These are phyloP conservation scores for Ascocoryne sarcoides DNA, from an alignment of 2,329 filamentous ascomycete genomes.

Conservation along the genomic window DNA sequence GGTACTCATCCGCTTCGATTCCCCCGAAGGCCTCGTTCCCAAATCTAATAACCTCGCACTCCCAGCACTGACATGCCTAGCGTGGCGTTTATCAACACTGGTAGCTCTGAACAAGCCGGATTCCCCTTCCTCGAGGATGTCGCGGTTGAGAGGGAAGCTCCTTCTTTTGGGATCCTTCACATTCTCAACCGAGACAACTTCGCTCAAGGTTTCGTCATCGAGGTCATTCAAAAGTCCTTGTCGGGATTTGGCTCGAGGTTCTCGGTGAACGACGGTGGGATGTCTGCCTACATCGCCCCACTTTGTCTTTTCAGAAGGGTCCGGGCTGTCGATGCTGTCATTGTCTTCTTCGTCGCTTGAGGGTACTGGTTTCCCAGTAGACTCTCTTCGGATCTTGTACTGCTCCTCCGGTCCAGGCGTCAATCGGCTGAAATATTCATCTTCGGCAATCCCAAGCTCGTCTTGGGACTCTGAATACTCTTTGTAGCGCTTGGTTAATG, in stretches of 20 bases:
- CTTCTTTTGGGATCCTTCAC: conserved; percentile 28
- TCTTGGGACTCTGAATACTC: conserved; percentile 55
- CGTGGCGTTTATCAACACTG: conserved; percentile 61
- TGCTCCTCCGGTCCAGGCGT: conserved; percentile 31
- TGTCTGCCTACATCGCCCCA: conserved; percentile 34
- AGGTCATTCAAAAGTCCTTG: conserved; percentile 40
- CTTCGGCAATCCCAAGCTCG: conserved; percentile 56
- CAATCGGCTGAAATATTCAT: conserved; percentile 62
- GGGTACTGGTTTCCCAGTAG: conserved; percentile 37
- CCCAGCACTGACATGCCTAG: conserved; percentile 65
- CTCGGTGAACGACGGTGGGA: conserved; percentile 56
- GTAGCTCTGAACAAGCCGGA: conserved; percentile 51
- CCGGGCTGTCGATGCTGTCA: conserved; percentile 28
- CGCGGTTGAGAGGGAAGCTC: conserved; percentile 11
- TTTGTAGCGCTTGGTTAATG: conserved; percentile 36
- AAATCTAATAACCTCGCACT: conserved; percentile 69
- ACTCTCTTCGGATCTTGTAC: conserved; percentile 31
- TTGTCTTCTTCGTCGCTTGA: conserved; percentile 53
- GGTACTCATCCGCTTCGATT: conserved; percentile 26
- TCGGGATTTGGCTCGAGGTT: conserved; percentile 47
- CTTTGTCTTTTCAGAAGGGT: conserved; percentile 21
- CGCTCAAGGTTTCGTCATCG: conserved; percentile 2
- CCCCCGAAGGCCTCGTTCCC: conserved; percentile 44
- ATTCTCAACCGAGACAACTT: background rate
- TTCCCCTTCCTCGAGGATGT: conserved; percentile 13